Evolutionary conservation across 2,329 filamentous ascomycete species (phyloP).

Genomic region (Chalaropsis thielavioides): DNA sequence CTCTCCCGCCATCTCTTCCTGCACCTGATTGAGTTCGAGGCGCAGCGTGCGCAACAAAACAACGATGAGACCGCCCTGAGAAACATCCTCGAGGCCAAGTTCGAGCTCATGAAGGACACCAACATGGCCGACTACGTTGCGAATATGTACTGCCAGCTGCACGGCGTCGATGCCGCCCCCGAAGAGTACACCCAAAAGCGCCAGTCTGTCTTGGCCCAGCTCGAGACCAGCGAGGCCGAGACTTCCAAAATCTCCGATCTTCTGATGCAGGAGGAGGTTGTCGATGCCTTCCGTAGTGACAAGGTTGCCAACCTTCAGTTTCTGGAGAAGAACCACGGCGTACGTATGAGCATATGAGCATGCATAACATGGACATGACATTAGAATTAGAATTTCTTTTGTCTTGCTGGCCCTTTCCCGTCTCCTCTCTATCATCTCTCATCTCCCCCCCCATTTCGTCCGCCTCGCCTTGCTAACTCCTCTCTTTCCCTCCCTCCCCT

Average conservation of each 20-base stretch:
- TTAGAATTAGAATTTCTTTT: no score
- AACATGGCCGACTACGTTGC: slow-evolving; percentile 99
- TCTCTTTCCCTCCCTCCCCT: neutral
- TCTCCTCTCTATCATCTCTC: no score
- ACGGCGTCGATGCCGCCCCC: slow-evolving; percentile 63
- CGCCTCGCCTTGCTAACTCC: neutral
- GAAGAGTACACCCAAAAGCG: slow-evolving; percentile 79
- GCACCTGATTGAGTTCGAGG: slow-evolving; percentile 84
- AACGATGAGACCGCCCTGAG: slow-evolving; percentile 42
- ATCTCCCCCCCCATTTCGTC: neutral
- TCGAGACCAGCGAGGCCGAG: slow-evolving; percentile 74
- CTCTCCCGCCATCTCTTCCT: slow-evolving; percentile 95
- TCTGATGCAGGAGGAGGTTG: slow-evolving; percentile 74
- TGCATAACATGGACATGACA: no score
- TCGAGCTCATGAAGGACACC: slow-evolving; percentile 71
- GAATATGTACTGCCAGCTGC: slow-evolving; percentile 76
- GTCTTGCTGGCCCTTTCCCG: no score
- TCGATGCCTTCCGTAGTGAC: slow-evolving; percentile 82
- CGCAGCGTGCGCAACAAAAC: slow-evolving; percentile 65
- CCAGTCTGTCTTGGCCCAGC: slow-evolving; percentile 69
- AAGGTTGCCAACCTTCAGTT: slow-evolving; percentile 99
- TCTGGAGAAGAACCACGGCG: slow-evolving; percentile 88
- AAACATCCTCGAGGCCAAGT: slow-evolving; percentile 74
- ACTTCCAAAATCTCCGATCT: slow-evolving; percentile 80
- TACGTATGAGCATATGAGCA: slow-evolving; percentile 31